Percentiles rank a stretch among this genome's conserved stretches.
Evolutionary conservation across 768 basidiomycete genomes (phyloP).

Genomic region (Cystobasidium ongulense): DNA sequence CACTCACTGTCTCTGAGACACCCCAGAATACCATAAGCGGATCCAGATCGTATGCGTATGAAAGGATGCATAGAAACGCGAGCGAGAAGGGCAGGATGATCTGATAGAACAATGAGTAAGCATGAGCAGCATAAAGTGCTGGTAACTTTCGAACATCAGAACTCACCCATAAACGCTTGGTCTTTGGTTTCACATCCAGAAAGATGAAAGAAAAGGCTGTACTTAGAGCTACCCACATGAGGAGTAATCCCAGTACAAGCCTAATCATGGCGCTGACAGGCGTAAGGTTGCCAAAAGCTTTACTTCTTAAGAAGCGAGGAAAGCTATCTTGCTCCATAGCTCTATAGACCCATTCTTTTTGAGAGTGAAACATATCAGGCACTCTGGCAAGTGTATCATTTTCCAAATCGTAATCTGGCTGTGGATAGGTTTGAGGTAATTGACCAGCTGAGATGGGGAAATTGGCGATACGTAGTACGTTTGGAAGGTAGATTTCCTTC

Average conservation of each 20-base stretch:
- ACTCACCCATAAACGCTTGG: slow-evolving; percentile 89
- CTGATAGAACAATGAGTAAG: slow-evolving; percentile 47
- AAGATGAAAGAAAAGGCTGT: slow-evolving; percentile 85
- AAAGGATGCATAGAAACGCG: slow-evolving; percentile 80
- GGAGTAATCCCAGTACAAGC: slow-evolving; percentile 71
- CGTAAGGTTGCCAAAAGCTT: slow-evolving; percentile 96
- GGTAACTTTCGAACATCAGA: too few relatives aligned
- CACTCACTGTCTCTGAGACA: slow-evolving; percentile 67
- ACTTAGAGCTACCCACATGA: slow-evolving; percentile 91
- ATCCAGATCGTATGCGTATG: slow-evolving; percentile 94
- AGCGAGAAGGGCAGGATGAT: slow-evolving; percentile 89
- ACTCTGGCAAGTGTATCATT: slow-evolving; percentile 67
- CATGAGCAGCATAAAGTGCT: neutral
- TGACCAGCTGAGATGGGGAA: slow-evolving; percentile 73
- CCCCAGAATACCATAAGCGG: slow-evolving; percentile 87
- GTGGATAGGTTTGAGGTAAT: slow-evolving; percentile 55
- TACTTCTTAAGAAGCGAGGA: slow-evolving; percentile 77
- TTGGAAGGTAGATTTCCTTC: slow-evolving; percentile 96
- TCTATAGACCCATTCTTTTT: slow-evolving; percentile 60
- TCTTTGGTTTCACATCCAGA: slow-evolving; percentile 83
- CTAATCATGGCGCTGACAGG: slow-evolving; percentile 80
- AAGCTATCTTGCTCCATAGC: slow-evolving; percentile 46
- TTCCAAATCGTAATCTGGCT: slow-evolving; percentile 52
- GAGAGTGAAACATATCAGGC: slow-evolving; percentile 92
- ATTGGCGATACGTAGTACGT: slow-evolving; percentile 76